phyloP scores from a whole-genome alignment of 169 alveolate species.

The Babesia divergens region DNA sequence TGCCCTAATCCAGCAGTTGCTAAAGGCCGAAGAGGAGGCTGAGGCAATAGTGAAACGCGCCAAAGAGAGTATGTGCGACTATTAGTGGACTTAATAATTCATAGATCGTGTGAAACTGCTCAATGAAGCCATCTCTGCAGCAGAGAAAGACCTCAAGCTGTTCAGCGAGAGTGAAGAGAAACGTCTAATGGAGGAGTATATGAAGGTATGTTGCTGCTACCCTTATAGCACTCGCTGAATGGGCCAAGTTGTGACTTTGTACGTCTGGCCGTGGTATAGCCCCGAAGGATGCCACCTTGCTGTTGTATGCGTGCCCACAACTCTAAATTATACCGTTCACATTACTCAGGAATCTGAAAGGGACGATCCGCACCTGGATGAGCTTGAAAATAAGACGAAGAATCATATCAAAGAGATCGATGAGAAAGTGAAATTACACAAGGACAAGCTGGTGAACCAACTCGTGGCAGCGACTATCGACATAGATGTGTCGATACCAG shows the following conservation, averaged over 20 bases:
- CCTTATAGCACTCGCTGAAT: too few relatives aligned
- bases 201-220: constrained; percentile 25
- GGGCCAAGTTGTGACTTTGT: too few relatives aligned
- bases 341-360: constrained; percentile 29
- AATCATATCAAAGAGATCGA: constrained; percentile 31
- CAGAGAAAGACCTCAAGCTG: constrained; percentile 69
- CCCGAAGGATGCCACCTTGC: not conserved
- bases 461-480: constrained; percentile 52
- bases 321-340: not conserved
- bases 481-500: constrained; percentile 23
- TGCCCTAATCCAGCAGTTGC: constrained; percentile 74
- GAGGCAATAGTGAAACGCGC: constrained; percentile 76
- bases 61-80: constrained; percentile 65
- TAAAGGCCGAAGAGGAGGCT: constrained; percentile 80
- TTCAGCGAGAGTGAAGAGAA: constrained; percentile 74
- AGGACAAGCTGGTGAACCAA: constrained; percentile 50
- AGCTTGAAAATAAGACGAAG: constrained; percentile 40
- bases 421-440: constrained; percentile 20
- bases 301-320: not conserved
- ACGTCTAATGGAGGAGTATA: constrained; percentile 66
- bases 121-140: constrained; percentile 75
- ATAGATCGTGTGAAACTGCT: constrained; percentile 75
- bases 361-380: constrained; percentile 49
- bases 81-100: not conserved
- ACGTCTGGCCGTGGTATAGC: not conserved